Evolutionary conservation across 75 land plant genomes (phyloP).

Genomic region (Larix kaempferi): DNA sequence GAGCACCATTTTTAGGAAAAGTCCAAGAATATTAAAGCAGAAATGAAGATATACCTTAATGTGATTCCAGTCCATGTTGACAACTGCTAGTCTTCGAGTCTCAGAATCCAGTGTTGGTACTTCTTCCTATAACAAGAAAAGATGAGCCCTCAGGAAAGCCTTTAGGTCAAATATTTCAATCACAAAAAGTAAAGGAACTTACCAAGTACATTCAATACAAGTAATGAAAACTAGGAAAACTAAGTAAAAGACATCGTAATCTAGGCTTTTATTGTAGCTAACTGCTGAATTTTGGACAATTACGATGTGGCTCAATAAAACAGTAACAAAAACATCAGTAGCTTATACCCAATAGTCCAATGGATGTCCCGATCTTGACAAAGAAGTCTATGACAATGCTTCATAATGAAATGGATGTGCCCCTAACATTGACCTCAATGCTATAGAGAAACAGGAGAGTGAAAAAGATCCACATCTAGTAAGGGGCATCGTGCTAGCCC

Average conservation of each 20-base stretch:
- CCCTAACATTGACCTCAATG: not conserved
- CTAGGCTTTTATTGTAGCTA: not conserved
- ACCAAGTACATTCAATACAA: not conserved
- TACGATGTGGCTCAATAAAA: not conserved
- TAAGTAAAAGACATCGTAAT: not conserved
- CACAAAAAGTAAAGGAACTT: not conserved
- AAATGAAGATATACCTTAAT: conserved; percentile 40
- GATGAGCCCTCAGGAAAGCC: not conserved
- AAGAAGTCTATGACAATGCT: too few relatives aligned
- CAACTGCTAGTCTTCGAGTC: conserved; percentile 73
- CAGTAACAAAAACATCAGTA: not conserved
- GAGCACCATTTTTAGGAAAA: not conserved
- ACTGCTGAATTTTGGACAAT: not conserved
- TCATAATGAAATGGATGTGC: not conserved
- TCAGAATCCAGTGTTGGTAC: conserved; percentile 56
- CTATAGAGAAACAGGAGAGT: not conserved
- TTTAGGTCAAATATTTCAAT: not conserved
- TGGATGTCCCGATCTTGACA: not conserved
- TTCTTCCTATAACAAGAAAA: conserved; percentile 35
- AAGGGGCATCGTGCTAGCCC: not conserved
- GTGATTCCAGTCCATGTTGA: conserved; percentile 87
- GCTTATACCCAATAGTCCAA: not conserved
- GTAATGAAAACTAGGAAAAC: not conserved
- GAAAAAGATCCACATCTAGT: not conserved
- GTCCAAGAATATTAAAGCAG: conserved; percentile 2